Conservation (phyloP, 2,329 filamentous ascomycete species). For the Knoxdaviesia proteae region DNA sequence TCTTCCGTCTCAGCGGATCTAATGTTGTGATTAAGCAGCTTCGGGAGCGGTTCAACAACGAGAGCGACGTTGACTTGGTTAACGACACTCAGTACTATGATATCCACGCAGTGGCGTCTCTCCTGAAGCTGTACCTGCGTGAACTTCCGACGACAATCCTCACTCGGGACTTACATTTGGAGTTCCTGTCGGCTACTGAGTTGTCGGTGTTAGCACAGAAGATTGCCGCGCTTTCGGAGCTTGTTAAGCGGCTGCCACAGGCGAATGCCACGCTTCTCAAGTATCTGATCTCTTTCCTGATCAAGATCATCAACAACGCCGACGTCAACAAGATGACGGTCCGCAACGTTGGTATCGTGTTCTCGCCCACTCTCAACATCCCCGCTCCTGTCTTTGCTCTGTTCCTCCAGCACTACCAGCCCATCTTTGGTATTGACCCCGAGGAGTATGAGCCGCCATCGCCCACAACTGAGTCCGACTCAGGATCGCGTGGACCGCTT, state of each 20-base stretch:
- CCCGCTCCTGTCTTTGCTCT: conserved; percentile 85
- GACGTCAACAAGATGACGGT: conserved; percentile 96
- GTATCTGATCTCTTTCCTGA: conserved; percentile 71
- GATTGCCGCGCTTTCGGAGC: conserved; percentile 50
- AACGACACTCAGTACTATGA: conserved; percentile 75
- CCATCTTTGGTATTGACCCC: conserved; percentile 58
- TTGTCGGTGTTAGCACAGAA: conserved; percentile 57
- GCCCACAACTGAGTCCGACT: conserved; percentile 17
- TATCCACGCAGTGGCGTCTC: conserved; percentile 83
- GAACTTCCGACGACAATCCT: conserved; percentile 83
- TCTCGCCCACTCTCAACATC: conserved; percentile 91
- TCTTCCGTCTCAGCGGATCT: conserved; percentile 92
- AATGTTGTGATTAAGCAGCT: conserved; percentile 84
- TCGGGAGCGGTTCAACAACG: conserved; percentile 78
- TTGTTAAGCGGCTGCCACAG: conserved; percentile 61
- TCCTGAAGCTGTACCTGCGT: conserved; percentile 83
- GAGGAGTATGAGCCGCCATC: conserved; percentile 40
- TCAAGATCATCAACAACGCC: conserved; percentile 78
- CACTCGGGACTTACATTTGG: conserved; percentile 71
- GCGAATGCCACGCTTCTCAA: conserved; percentile 66
- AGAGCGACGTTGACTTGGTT: conserved; percentile 77
- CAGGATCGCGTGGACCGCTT: conserved; percentile 13
- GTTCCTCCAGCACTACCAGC: conserved; percentile 76
- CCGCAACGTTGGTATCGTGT: conserved; percentile 92
- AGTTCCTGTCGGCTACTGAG: conserved; percentile 73